Evolutionary conservation across 2,329 filamentous ascomycete species (phyloP).

Genomic region (Knoxdaviesia capensis): DNA sequence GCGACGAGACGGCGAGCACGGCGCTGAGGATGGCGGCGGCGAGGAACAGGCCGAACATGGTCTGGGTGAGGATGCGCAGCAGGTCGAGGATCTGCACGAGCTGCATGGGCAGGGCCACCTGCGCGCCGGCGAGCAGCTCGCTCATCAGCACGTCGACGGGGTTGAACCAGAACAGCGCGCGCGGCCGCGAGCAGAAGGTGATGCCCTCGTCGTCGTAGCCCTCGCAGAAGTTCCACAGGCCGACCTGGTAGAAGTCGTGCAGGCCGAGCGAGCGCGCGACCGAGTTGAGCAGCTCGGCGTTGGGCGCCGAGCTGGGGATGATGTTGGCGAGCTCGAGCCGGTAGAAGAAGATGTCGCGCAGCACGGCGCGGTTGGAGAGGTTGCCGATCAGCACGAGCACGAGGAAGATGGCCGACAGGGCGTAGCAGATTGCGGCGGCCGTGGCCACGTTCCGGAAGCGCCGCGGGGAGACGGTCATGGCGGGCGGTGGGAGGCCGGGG

Average conservation of each 20-base stretch:
- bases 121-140: conserved; percentile 65
- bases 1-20: conserved; percentile 47
- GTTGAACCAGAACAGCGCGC: conserved; percentile 74
- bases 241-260: conserved; percentile 87
- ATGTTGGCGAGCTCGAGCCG: conserved; percentile 68
- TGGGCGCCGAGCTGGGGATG: conserved; percentile 51
- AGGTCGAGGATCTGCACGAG: conserved; percentile 55
- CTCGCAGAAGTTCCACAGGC: conserved; percentile 83
- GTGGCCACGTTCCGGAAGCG: conserved; percentile 37
- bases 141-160: conserved; percentile 63
- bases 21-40: conserved; percentile 49
- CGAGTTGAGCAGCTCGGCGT: conserved; percentile 61
- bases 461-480: conserved; percentile 3
- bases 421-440: conserved; percentile 47
- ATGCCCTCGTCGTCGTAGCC: conserved; percentile 59
- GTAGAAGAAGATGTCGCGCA: conserved; percentile 64
- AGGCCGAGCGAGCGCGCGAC: conserved; percentile 72
- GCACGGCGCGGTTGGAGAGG: conserved; percentile 36
- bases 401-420: conserved; percentile 58
- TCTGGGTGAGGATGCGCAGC: conserved; percentile 52
- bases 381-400: conserved; percentile 65
- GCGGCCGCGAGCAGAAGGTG: conserved; percentile 52
- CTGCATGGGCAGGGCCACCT: conserved; percentile 58
- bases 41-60: conserved; percentile 85
- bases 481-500: neutral